These are phyloP conservation scores for Populus tremula DNA, from an alignment of 345 rosid genomes.

Conservation along the genomic window DNA sequence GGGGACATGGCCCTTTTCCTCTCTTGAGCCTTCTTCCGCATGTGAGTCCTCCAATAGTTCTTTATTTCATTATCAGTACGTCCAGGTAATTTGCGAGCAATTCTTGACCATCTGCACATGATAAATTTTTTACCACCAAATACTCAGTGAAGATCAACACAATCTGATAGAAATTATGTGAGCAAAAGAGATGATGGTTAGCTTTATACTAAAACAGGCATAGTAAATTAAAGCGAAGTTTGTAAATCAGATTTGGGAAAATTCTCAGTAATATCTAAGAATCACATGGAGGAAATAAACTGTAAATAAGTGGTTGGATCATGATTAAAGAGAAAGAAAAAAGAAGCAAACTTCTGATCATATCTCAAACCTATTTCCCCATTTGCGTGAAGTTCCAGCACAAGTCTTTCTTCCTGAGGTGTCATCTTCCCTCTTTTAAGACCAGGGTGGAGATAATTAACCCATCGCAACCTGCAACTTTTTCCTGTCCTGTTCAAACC, in stretches of 20 bases:
- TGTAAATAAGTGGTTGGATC: neutral
- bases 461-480: constrained; percentile 99
- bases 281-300: neutral
- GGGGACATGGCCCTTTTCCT: constrained; percentile 43
- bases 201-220: neutral
- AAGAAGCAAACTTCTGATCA: neutral
- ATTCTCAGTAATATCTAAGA: neutral
- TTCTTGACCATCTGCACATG: constrained; percentile 82
- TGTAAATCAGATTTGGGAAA: neutral
- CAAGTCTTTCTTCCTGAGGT: constrained; percentile 81
- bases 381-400: constrained; percentile 90
- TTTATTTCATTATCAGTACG: constrained; percentile 96
- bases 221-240: neutral
- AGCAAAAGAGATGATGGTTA: neutral
- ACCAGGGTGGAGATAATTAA: constrained; percentile 94
- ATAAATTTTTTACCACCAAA: neutral
- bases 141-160: neutral
- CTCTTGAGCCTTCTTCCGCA: constrained; percentile 82
- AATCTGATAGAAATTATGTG: neutral
- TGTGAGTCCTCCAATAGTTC: constrained; percentile 94
- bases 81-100: constrained; percentile 88
- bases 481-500: constrained; percentile 98
- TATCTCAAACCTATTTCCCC: constrained; percentile 86
- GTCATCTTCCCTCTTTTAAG: constrained; percentile 98
- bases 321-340: neutral